Conservation (phyloP, 352 stramenopile species). For the Pythium plurisporium region DNA sequence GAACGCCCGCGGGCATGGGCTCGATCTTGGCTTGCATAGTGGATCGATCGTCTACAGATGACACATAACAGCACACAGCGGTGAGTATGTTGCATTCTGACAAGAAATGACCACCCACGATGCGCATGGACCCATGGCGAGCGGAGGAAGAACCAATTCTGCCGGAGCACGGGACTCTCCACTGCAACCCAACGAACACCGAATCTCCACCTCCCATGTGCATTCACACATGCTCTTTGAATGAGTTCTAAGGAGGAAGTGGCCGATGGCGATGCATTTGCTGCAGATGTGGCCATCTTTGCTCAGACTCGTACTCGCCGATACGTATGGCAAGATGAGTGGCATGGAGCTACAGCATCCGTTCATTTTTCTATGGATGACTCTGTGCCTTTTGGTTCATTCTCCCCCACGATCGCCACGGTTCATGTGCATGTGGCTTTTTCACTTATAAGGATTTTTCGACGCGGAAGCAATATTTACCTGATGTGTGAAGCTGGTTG, state of each 20-base stretch:
- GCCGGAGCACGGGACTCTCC: too few species aligned
- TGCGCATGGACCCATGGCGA: not conserved
- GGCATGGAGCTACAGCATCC: not conserved
- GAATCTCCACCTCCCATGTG: not conserved
- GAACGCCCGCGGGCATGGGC: not conserved
- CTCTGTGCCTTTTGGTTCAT: not conserved
- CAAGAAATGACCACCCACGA: not conserved
- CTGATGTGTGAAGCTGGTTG: too few species aligned
- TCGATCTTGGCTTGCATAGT: slow-evolving; percentile 18
- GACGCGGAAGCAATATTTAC: too few species aligned
- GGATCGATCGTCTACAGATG: not conserved
- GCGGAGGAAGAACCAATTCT: not conserved
- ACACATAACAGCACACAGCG: not conserved
- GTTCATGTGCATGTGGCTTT: too few species aligned
- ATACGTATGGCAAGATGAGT: not conserved
- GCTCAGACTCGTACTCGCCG: too few species aligned
- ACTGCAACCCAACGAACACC: not conserved
- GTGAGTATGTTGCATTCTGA: not conserved
- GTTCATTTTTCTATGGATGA: not conserved
- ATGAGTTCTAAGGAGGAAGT: too few species aligned
- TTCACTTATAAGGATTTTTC: too few species aligned
- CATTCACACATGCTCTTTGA: too few species aligned
- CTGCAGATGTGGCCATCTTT: too few species aligned
- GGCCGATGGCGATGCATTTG: too few species aligned
- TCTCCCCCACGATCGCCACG: not conserved